Base-by-base conservation (phyloP, 257 asterid species). In the Avicennia marina region DNA sequence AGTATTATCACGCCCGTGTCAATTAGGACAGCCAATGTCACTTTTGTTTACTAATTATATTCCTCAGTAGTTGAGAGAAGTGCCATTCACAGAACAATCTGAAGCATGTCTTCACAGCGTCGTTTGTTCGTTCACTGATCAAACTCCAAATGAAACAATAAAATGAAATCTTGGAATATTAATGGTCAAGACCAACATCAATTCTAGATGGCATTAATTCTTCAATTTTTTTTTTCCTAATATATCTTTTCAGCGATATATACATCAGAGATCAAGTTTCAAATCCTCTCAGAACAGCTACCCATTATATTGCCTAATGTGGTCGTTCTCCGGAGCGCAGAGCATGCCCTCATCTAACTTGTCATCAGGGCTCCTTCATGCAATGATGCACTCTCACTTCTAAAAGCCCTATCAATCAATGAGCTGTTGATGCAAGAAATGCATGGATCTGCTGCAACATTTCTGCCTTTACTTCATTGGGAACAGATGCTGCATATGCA, bases 381-480 rank as follows among this genome's bases (percentile, higher is more conserved):
- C 2, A 18, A 33, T 25, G 13, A 18, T 36, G 17, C 27, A 6
- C 52, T 26, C 10, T 20, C 12, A 12, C 17, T 16, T 39, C 51
- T 7, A 15, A 19, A 29, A 11, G 50, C n/a, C n/a, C n/a, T n/a
- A n/a, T n/a, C n/a, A n/a, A 56, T 80, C 82, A 80, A 62, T 75
- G 73, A 53, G 75, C 58, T 46, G 80, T 63, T 10, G 89, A 77
- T 40, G 77, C 66, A 21, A 87, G 79, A 70, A 87, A 75, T 2
- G 84, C 58, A 21, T 73, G 84, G 31, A 83, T 87, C 33, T 80
- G 78, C 62, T 81, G 94, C 72, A 81, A 63, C 65, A 87, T 72
- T 73, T 84, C 95, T 12, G 90, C 78, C 71, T 84, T 87, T 49
- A 87, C 86, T 2, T 80, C 56, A 70, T 82, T 91, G 29, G 96